Conservation (phyloP, 2,329 filamentous ascomycete genomes). For the Huntiella omanensis region DNA sequence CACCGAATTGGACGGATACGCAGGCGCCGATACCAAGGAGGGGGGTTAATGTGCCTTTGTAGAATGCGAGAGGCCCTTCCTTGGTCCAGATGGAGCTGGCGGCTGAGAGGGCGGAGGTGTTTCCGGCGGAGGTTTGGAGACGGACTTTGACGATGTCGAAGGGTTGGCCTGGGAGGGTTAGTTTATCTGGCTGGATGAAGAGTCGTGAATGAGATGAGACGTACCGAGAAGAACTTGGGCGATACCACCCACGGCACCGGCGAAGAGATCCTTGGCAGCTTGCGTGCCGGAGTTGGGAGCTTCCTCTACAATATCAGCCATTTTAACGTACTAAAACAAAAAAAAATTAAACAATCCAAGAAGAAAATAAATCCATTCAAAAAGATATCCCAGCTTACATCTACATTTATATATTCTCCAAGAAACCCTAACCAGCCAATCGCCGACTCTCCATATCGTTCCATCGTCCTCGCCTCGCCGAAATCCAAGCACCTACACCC, state of each 20-base stretch:
- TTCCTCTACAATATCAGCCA: conserved; percentile 8
- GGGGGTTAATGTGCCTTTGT: conserved; percentile 93
- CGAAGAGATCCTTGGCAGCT: conserved; percentile 74
- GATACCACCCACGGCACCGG: conserved; percentile 78
- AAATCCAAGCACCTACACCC: too few relatives aligned
- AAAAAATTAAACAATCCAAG: not conserved
- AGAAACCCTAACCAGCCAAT: too few relatives aligned
- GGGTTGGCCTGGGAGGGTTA: conserved; percentile 34
- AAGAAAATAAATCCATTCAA: not conserved
- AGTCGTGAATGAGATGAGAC: conserved; percentile 14
- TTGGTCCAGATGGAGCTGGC: conserved; percentile 70
- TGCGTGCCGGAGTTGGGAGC: conserved; percentile 24
- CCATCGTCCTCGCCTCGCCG: too few relatives aligned
- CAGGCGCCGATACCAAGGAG: conserved; percentile 92
- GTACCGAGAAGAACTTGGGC: conserved; percentile 86
- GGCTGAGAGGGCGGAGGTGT: conserved; percentile 61
- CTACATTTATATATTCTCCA: too few relatives aligned
- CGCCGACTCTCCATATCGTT: too few relatives aligned
- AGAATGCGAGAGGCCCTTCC: conserved; percentile 83
- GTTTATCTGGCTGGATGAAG: not conserved
- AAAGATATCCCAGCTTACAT: not conserved
- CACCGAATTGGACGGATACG: conserved; percentile 95
- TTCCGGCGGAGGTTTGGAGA: conserved; percentile 71
- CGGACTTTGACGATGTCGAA: conserved; percentile 96
- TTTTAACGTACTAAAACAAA: conserved; percentile 1